Evolutionary conservation across 768 basidiomycete genomes (phyloP), one percentile per base, ranked within the genome.

Genomic region (Suillus plorans): DNA sequence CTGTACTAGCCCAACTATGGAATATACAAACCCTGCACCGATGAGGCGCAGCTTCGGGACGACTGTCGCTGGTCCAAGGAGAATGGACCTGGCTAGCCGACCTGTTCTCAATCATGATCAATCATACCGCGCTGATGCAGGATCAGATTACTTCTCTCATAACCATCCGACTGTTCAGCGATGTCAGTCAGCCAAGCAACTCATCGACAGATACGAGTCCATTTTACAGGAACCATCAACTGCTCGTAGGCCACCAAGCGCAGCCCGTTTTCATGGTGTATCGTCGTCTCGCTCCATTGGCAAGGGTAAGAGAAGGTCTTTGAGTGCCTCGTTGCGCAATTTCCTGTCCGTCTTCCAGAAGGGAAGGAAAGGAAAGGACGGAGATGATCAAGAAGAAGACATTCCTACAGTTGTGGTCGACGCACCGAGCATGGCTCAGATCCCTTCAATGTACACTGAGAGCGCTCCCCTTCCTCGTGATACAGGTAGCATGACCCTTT

Each of bases 311-410:
- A 74, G 73, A 59, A 73, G 76, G 10, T 89, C 86, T 5, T 76
- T 91, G 59, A 84, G 88, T 28, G 85, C 85, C 72, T 90, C 89
- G 20, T 76, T 91, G 66, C 82, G 84, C 47, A 90, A 86, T 68
- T 72, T 90, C 37, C 76, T 91, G 52, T 83, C 87, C 6, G 84
- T 85, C 4, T 81, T 90, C 77, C 88, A 82, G 75, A 88, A 85
- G 73, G 53, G 75, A 87, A 85, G 77, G 73, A 75, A 70, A 62
- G 73, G 68, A 62, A 78, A 74, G 59, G 64, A 67, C 57, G 74
- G 68, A 62, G 76, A 75, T 56, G 36, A 55, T 18, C 66, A 66
- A 1, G 74, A 74, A 36, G 75, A 60, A 31, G 37, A 74, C 34
- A 69, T 69, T 45, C 61, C 63, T 41, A 49, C 60, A 45, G 64